These are phyloP conservation scores for Thymus mandschuricus DNA, from an alignment of 257 asterid species.

Conservation along the genomic window DNA sequence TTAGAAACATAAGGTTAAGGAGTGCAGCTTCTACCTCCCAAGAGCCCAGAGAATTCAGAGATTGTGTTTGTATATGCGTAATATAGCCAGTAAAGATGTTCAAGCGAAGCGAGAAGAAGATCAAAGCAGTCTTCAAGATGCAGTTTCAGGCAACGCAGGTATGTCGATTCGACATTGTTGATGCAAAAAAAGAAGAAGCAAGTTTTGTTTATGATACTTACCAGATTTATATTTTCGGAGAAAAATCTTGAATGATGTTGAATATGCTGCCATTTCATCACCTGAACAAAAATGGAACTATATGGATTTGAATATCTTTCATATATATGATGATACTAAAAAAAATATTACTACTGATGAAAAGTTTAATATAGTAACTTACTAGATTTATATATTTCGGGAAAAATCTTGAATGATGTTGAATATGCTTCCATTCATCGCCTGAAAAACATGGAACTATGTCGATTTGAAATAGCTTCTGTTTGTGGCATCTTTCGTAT, in stretches of 20 bases:
- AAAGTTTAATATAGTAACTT: not conserved
- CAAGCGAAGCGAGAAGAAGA: constrained; percentile 80
- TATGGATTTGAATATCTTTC: no score
- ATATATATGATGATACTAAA: no score
- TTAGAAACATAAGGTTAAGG: constrained; percentile 8
- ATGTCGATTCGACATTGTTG: constrained; percentile 32
- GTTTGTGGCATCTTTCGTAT: not conserved
- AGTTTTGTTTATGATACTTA: not conserved
- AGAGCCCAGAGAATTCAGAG: constrained; percentile 19
- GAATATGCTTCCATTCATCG: not conserved
- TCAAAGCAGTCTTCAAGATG: constrained; percentile 80
- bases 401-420: not conserved
- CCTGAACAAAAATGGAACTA: no score
- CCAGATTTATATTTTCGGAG: constrained; percentile 15
- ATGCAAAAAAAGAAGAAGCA: not conserved
- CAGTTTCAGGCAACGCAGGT: constrained; percentile 93
- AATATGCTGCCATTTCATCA: not conserved
- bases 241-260: not conserved
- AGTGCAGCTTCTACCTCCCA: constrained; percentile 8
- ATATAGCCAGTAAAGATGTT: constrained; percentile 60
- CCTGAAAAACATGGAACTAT: no score
- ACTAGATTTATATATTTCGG: constrained; percentile 10
- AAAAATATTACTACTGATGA: no score
- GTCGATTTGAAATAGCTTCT: no score
- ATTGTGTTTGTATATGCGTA: constrained; percentile 24